Evolutionary conservation across 768 basidiomycete species (phyloP).

Genomic region (Lentinus tigrinus): DNA sequence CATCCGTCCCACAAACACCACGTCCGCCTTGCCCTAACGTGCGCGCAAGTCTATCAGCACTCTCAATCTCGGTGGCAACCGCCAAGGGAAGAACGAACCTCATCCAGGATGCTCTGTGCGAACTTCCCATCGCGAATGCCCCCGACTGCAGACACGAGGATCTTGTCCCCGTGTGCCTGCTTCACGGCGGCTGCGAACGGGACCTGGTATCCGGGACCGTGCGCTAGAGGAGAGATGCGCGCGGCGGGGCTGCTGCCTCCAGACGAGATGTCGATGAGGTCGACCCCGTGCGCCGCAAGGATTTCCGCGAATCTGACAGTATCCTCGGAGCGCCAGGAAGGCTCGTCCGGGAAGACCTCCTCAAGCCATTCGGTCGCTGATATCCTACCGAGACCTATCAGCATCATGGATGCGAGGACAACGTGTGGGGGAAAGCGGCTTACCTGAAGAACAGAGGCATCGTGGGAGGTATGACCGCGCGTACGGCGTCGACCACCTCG

Average conservation of each 20-base stretch:
- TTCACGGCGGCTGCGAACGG: constrained; percentile 37
- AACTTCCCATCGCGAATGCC: constrained; percentile 53
- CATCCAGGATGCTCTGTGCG: constrained; percentile 58
- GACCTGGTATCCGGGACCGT: constrained; percentile 16
- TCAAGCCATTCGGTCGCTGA: constrained; percentile 77
- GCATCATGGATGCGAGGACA: constrained; percentile 38
- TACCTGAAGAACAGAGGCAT: constrained; percentile 75
- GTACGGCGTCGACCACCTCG: constrained; percentile 62
- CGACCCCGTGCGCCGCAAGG: constrained; percentile 63
- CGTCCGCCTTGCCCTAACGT: constrained; percentile 48
- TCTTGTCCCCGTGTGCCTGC: constrained; percentile 40
- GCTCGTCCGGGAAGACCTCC: constrained; percentile 51
- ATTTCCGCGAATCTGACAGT: constrained; percentile 57
- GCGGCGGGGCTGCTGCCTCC: constrained; percentile 56
- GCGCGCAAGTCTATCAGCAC: background rate
- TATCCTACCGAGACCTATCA: constrained; percentile 37
- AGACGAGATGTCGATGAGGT: constrained; percentile 69
- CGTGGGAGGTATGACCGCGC: constrained; percentile 52
- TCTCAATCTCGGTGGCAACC: background rate
- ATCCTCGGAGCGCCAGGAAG: constrained; percentile 68
- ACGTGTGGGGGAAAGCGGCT: constrained; percentile 29
- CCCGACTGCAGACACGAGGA: constrained; percentile 56
- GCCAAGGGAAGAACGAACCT: constrained; percentile 14
- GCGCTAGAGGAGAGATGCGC: constrained; percentile 35
- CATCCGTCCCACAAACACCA: constrained; percentile 30